These are phyloP conservation scores for Cucurbita maxima DNA, from an alignment of 306 rosid genomes.

Conservation along the genomic window DNA sequence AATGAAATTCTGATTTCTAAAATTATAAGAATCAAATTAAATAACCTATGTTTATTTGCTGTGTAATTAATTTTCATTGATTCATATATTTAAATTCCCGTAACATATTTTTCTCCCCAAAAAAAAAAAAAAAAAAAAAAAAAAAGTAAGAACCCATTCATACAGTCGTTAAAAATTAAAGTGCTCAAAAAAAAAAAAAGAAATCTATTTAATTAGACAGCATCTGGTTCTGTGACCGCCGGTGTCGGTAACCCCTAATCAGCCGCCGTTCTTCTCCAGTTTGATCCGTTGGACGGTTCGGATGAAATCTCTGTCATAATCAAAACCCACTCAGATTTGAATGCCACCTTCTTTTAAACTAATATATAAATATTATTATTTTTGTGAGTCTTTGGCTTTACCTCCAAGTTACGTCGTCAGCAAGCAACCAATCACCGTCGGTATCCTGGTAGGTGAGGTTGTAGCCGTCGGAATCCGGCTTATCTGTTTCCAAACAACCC, in stretches of 20 bases:
- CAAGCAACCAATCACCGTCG: constrained; percentile 79
- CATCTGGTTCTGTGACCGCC: not conserved
- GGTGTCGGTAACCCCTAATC: not conserved
- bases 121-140: not conserved
- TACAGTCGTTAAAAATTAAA: not conserved
- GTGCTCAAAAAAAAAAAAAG: not conserved
- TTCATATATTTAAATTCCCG: not conserved
- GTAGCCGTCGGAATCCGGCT: constrained; percentile 24
- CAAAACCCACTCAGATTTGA: not conserved
- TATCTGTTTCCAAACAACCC: constrained; percentile 15
- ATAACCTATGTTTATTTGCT: not conserved
- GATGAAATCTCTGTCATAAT: constrained; percentile 33
- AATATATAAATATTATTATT: too few species aligned
- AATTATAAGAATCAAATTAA: too few species aligned
- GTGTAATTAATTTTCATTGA: not conserved
- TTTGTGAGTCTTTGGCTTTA: not conserved
- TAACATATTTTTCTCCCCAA: not conserved
- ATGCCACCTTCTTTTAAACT: too few species aligned
- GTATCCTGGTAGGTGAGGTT: constrained; percentile 50
- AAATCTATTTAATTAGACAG: not conserved
- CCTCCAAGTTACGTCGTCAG: constrained; percentile 78
- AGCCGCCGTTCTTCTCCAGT: constrained; percentile 25
- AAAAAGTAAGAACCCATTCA: not conserved
- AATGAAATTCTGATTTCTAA: too few species aligned
- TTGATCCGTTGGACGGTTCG: constrained; percentile 43